Conservation (phyloP, 108 stramenopile species). For the Parmales sp. region DNA sequence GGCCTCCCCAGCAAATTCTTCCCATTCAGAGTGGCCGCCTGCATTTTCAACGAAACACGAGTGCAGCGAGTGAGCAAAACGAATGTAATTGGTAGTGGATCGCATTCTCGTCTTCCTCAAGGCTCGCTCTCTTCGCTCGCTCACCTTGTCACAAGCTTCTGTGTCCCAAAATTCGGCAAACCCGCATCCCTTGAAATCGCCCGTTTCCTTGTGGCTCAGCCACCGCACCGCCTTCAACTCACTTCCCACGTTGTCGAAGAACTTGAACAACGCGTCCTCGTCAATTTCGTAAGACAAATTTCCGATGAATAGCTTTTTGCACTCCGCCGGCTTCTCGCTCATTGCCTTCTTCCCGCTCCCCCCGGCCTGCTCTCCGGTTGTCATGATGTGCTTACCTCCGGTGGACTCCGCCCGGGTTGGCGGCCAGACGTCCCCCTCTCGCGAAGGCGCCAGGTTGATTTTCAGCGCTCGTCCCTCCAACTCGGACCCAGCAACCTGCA, state of each 20-base stretch:
- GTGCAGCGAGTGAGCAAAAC: too few relatives aligned
- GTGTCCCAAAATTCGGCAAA: slow-evolving; percentile 82
- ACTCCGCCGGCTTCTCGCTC: slow-evolving; percentile 72
- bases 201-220: slow-evolving; percentile 79
- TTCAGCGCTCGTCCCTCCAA: slow-evolving; percentile 83
- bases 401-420: slow-evolving; percentile 54
- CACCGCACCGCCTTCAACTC: slow-evolving; percentile 84
- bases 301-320: slow-evolving; percentile 77
- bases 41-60: too few relatives aligned
- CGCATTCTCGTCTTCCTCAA: too few relatives aligned
- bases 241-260: slow-evolving; percentile 73
- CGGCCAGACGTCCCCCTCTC: slow-evolving; percentile 67
- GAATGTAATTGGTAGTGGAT: too few relatives aligned
- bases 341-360: slow-evolving; percentile 64
- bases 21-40: slow-evolving; percentile 74
- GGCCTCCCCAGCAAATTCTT: slow-evolving; percentile 75
- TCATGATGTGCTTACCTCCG: slow-evolving; percentile 21
- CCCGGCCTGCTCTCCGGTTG: slow-evolving; percentile 62
- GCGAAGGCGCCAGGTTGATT: slow-evolving; percentile 76
- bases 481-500: slow-evolving; percentile 53
- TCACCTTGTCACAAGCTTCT: slow-evolving; percentile 76
- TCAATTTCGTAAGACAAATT: slow-evolving; percentile 89
- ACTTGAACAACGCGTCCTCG: slow-evolving; percentile 67
- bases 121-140: too few relatives aligned
- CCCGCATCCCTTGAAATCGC: slow-evolving; percentile 88